A percentile compares a stretch with the other conserved stretches of the same genome.
Conservation (phyloP, 1,284 basidiomycete genomes). For the Exobasidium cylindrosporum region DNA sequence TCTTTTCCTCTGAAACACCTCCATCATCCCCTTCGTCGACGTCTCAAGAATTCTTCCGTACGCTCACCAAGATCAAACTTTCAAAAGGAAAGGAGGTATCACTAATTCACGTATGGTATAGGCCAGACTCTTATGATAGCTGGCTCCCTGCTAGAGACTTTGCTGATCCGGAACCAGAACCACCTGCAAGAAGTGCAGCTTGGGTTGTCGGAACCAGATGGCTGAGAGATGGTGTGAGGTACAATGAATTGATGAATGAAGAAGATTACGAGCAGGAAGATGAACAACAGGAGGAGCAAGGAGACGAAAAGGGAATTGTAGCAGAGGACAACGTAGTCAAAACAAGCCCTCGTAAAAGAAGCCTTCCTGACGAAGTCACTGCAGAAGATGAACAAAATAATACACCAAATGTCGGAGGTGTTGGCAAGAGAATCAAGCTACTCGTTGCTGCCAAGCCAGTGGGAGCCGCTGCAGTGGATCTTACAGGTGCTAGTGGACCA, state of each 20-base stretch:
- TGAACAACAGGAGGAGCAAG: constrained; percentile 25
- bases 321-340: constrained; percentile 1
- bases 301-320: constrained; percentile 8
- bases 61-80: constrained; percentile 33
- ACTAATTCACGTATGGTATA: constrained; percentile 55
- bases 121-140: constrained; percentile 56
- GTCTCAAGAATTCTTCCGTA: constrained; percentile 49
- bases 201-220: constrained; percentile 48
- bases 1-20: constrained; percentile 35
- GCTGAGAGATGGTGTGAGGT: constrained; percentile 47
- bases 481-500: constrained; percentile 42
- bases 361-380: constrained; percentile 48
- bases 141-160: constrained; percentile 54
- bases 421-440: constrained; percentile 50
- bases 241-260: constrained; percentile 55
- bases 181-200: constrained; percentile 23
- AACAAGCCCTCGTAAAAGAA: constrained; percentile 35
- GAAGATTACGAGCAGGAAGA: constrained; percentile 54
- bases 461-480: constrained; percentile 48
- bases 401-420: constrained; percentile 16
- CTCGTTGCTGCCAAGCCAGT: constrained; percentile 45
- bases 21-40: constrained; percentile 27
- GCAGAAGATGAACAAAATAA: constrained; percentile 26
- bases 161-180: constrained; percentile 51
- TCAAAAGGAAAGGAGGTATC: constrained; percentile 33